Conservation (phyloP, 768 basidiomycete species). For the Heimioporus sp. region DNA sequence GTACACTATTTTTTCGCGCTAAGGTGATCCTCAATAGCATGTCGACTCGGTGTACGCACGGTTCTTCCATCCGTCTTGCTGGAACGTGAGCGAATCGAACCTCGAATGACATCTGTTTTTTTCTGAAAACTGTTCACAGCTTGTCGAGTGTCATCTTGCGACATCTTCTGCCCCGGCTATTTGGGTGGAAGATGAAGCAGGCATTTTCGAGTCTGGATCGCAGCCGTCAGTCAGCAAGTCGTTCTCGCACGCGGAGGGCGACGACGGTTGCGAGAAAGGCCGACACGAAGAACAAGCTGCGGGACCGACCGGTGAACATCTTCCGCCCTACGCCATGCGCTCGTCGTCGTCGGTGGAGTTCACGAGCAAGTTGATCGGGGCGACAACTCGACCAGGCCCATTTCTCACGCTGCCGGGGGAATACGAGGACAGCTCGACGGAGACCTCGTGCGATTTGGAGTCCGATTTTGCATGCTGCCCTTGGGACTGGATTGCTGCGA, state of each 20-base stretch:
- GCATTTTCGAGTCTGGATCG: constrained; percentile 1
- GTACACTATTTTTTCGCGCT: too few relatives aligned
- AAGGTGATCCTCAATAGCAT: too few relatives aligned
- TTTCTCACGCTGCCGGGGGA: constrained; percentile 16
- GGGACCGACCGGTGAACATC: background rate
- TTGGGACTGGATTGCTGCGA: background rate
- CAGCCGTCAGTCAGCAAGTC: constrained; percentile 10
- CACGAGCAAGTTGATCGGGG: constrained; percentile 14
- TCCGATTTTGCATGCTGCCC: background rate
- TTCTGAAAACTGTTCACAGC: background rate
- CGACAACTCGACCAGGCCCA: constrained; percentile 2
- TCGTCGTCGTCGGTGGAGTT: constrained; percentile 4
- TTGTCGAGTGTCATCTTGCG: constrained; percentile 16
- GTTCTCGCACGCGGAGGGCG: constrained; percentile 10
- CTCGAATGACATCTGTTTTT: background rate
- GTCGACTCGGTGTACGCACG: too few relatives aligned
- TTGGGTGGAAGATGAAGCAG: constrained; percentile 20
- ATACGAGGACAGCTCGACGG: background rate
- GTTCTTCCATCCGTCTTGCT: too few relatives aligned
- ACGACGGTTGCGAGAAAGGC: background rate
- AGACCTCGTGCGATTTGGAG: background rate
- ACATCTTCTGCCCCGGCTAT: constrained; percentile 20
- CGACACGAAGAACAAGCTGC: background rate
- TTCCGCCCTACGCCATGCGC: constrained; percentile 16
- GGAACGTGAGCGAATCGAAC: too few relatives aligned